Base-by-base conservation (phyloP, 176 grass and related monocot genomes). In the Areca catechu region DNA sequence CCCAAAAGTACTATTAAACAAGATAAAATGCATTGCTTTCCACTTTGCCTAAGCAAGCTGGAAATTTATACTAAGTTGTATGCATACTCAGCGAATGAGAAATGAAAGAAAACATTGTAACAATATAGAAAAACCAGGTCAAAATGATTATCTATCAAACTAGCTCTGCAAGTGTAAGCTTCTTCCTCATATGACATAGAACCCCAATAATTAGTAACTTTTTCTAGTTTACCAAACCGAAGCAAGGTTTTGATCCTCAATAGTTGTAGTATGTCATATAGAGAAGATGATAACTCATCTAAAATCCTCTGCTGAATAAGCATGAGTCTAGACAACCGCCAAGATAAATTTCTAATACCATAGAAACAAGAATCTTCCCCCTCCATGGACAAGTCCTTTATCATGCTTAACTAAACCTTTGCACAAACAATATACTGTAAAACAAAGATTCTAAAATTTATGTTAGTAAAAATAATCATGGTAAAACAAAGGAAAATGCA, bases 351-450 rank as follows among this genome's bases (percentile, higher is more conserved):
- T 59, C 57, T 60, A 27, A 68, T 49, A 76, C 75, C 66, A 67
- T 54, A 54, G 20, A 54, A 25, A 62, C 51, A 84, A 54, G 49
- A 22, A 53, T 50, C 22, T 71, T 29, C 47, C 24, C 19, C 50
- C 57, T 61, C 25, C 20, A 61, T 21, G 25, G 63, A 60, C 21
- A 64, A 71, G 54, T 62, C 65, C 43, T 66, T 81, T 67, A 90
- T 56, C 51, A 68, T 77, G 57, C 63, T 79, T 20, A 90, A 76
- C 16, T 90, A 58, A 74, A 87, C 71, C 50, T 82, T 85, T 54
- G 83, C 83, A 75, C 67, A 85, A 60, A 96, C 70, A 86, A 96
- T 56, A 54, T 84, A 96, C 83, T 95, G 82, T 63, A 86, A 59
- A 67, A 80, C 37, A 87, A 84, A 43, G 30, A 10, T 9, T 37